Evolutionary conservation across 139 green algal genomes (phyloP).

Genomic region (Coelastrella sp.): DNA sequence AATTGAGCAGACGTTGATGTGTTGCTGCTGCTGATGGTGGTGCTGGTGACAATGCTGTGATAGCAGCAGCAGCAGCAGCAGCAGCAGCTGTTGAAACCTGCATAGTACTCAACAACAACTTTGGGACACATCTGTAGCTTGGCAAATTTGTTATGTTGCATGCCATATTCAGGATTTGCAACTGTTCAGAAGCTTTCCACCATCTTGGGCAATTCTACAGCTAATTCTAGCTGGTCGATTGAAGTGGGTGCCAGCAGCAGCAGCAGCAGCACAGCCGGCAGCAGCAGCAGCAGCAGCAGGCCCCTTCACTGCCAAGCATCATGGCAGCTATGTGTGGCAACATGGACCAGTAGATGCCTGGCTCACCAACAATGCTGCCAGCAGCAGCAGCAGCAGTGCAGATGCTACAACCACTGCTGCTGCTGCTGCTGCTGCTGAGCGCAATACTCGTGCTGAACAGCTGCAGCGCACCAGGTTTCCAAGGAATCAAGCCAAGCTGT

Average conservation of each 20-base stretch:
- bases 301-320: not conserved
- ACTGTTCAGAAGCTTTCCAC: not conserved
- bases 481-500: conserved; percentile 17
- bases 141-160: no score
- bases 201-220: not conserved
- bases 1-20: no score
- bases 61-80: not conserved
- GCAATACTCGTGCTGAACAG: not conserved
- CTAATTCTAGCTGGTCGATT: not conserved
- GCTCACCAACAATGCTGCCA: not conserved
- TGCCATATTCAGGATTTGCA: no score
- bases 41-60: no score
- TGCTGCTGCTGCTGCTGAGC: not conserved
- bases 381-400: conserved; percentile 26
- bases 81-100: not conserved
- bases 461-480: not conserved
- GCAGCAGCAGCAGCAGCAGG: conserved; percentile 7
- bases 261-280: conserved; percentile 13
- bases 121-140: no score
- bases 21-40: no score
- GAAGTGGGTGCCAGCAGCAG: not conserved
- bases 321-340: conserved; percentile 16
- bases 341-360: conserved; percentile 5
- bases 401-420: no score
- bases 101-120: not conserved